Evolutionary conservation across 2,329 filamentous ascomycete genomes (phyloP).

Genomic region (Akanthomyces dipterigenus): DNA sequence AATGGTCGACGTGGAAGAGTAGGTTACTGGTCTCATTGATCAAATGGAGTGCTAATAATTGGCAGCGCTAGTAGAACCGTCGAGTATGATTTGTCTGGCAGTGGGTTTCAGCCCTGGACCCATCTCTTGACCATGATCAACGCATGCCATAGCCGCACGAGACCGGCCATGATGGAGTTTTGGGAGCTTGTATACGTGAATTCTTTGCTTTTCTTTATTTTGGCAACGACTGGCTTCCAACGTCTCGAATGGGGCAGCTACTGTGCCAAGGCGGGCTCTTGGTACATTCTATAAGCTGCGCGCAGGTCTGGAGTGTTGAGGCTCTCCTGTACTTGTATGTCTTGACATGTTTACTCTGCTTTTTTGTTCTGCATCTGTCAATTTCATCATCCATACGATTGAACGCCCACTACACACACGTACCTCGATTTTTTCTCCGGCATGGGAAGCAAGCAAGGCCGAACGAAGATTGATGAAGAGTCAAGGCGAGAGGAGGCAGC

Average conservation of each 20-base stretch:
- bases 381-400: slow-evolving; percentile 6
- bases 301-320: neutral
- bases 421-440: neutral
- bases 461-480: neutral
- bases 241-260: neutral
- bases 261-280: slow-evolving; percentile 7
- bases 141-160: slow-evolving; percentile 10
- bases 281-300: neutral
- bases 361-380: neutral
- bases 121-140: slow-evolving; percentile 8
- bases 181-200: slow-evolving; percentile 8
- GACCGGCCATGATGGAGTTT: slow-evolving; percentile 11
- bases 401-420: neutral
- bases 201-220: neutral
- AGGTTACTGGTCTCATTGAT: slow-evolving; percentile 25
- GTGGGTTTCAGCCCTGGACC: neutral
- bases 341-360: neutral
- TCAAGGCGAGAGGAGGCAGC: neutral
- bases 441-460: neutral
- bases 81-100: neutral
- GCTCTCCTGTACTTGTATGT: neutral
- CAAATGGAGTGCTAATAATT: slow-evolving; percentile 12
- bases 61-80: neutral
- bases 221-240: neutral
- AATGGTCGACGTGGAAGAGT: slow-evolving; percentile 53